Base-by-base conservation (phyloP, 2,329 filamentous ascomycete genomes). In the Aureobasidium sp. region DNA sequence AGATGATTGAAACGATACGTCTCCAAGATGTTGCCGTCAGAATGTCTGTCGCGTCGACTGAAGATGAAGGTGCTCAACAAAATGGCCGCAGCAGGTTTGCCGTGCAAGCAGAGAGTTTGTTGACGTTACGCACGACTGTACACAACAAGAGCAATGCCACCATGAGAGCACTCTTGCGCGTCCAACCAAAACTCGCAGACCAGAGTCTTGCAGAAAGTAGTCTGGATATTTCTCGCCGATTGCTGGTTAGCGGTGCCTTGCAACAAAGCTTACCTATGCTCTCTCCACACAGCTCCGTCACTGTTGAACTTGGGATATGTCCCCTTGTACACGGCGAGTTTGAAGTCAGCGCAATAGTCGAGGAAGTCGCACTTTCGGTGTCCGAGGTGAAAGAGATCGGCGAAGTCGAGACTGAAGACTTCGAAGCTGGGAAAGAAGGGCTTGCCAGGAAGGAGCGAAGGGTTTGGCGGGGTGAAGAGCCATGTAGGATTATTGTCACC, bases 1-100 rank as follows among this genome's bases (percentile, higher is more conserved):
- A 89, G 31, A 95, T 96, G 88, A 86, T 96, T 48, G 89, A 96
- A 65, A 87, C 86, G 0, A 79, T 96, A 69, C 90, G 85, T 71
- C 79, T 96, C 5, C 89, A 94, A 53, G 91, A 96, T 19, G 9
- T 64, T 4, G 48, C 58, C 70, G 29, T 65, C 76, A 37, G 64
- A 64, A 60, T 70, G 11, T 47, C 64, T 8, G 56, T 66, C 3
- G 17, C 17, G n/a, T 45, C 42, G 22, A 42, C 63, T 9, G 63
- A 67, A 7, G 59, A 53, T 5, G 61, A 67, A 6, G 59, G 58
- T n/a, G 22, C 78, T 6, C 64, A 68, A 24, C 79, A 78, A 64
- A 72, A 75, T 6, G 77, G 77, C 5, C 74, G 71, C 40, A 74
- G 76, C 2, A 78, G 74, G 58, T 85, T 81, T 69, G 67, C 71